Base-by-base conservation (phyloP, 306 rosid genomes). In the Ziziphus jujuba region DNA sequence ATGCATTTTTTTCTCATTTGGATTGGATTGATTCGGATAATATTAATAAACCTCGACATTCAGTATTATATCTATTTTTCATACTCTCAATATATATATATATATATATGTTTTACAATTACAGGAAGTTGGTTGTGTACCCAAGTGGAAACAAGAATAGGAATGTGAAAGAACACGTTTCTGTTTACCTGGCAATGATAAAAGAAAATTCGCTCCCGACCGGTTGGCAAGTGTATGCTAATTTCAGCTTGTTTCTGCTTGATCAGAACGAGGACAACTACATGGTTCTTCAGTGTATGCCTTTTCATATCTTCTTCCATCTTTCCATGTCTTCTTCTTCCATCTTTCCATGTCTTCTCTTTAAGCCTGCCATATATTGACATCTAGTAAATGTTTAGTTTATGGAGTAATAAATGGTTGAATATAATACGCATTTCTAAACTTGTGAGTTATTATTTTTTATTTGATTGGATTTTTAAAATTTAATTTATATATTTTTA, bases 1-100 rank as follows among this genome's bases (percentile, higher is more conserved):
- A n/a, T n/a, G 84, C 82, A n/a, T n/a, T n/a, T n/a, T n/a, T n/a
- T n/a, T n/a, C n/a, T n/a, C n/a, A n/a, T n/a, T n/a, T n/a, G n/a
- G n/a, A n/a, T n/a, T n/a, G n/a, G n/a, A n/a, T n/a, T n/a, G n/a
- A 70, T 88, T 88, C 4, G 92, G 92, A 71, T 90, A 90, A 57
- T 77, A 82, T 81, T 82, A 80, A 77, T 89, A 90, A 92, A 79
- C 22, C 34, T 52, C 9, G 62, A 21, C 51, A 28, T 38, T 15
- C 55, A 7, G 2, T 36, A 36, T 36, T 36, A 2, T 36, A 36
- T 36, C 6, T 36, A 36, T 36, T 7, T 11, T 6, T 6, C 6
- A 2, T 2, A 0, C 43, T 6, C 43, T 36, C 43, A 5, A 7
- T 36, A 6, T 36, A 6, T 36, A 0, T 7, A 2, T 36, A 6